Percentiles rank a stretch among this genome's conserved stretches.
These are phyloP conservation scores for Daldinia vernicosa DNA, from an alignment of 495 filamentous ascomycete genomes.

Conservation along the genomic window DNA sequence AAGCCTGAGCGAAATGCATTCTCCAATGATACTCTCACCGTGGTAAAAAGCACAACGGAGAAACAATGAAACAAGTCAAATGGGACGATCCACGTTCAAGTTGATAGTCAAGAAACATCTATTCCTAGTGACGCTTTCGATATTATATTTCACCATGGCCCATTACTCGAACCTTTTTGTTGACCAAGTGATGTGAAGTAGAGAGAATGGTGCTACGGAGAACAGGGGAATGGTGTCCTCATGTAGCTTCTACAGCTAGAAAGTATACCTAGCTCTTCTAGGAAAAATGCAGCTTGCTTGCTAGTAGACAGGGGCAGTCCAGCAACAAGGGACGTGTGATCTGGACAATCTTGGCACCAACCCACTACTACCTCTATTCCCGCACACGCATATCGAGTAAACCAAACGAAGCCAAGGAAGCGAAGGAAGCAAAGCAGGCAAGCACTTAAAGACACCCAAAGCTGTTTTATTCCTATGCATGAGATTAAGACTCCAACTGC, in stretches of 20 bases:
- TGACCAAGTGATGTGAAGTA: background rate
- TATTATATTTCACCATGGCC: background rate
- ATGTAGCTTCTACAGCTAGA: background rate
- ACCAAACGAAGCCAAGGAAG: conserved; percentile 5
- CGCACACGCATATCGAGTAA: conserved; percentile 17
- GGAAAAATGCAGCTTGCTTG: background rate
- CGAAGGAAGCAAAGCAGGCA: background rate
- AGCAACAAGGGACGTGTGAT: conserved; percentile 24
- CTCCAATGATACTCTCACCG: conserved; percentile 22
- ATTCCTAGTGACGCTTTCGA: background rate
- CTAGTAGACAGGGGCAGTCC: background rate
- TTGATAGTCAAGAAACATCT: background rate
- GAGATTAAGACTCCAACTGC: background rate
- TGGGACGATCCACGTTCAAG: conserved; percentile 1
- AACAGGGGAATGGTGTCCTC: background rate
- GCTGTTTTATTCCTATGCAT: background rate
- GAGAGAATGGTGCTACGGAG: background rate
- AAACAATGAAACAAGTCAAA: conserved; percentile 2
- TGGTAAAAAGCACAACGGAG: conserved; percentile 1
- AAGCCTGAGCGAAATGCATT: conserved; percentile 29
- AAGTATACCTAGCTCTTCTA: background rate
- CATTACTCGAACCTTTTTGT: background rate
- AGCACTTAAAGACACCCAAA: background rate
- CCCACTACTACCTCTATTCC: conserved; percentile 9
- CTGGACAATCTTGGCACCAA: conserved; percentile 29